Base-by-base conservation (phyloP, 2,329 filamentous ascomycete genomes). In the Botrytis paeoniae region DNA sequence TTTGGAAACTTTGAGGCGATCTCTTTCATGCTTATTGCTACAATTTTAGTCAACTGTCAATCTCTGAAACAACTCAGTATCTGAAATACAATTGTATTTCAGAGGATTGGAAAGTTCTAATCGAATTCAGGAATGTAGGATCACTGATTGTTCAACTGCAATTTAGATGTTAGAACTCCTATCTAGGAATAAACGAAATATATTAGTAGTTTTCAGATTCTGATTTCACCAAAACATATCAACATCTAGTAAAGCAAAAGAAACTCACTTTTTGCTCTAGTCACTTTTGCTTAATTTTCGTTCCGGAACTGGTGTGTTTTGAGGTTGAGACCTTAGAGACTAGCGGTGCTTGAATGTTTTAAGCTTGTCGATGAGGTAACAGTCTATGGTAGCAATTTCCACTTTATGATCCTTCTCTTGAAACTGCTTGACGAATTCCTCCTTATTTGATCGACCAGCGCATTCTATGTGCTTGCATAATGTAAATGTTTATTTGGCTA, bases 341-440 rank as follows among this genome's bases (percentile, higher is more conserved):
- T 29, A 29, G 51, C 25, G 6, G n/a, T 57, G n/a, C 14, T 29
- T 18, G 51, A 18, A 29, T 57, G 14, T 57, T 6, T 6, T 29
- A 29, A 29, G n/a, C n/a, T 9, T 29, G n/a, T 18, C n/a, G 8
- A 25, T 29, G n/a, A 9, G 51, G 14, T 29, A 8, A 25, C 12
- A 6, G 14, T 57, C 5, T 29, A 16, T 29, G n/a, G n/a, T 29
- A 57, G n/a, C 3, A 57, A 57, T 57, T 3, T 29, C 6, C 5
- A 57, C 12, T 29, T 9, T 29, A 8, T 57, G 51, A 9, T 29
- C 6, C 4, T 57, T n/a, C 14, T 18, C n/a, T 29, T 57, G 12
- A 29, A 57, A 1, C 6, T 57, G 7, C 0, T 9, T 9, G 2
- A 9, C 0, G 8, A 18, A 4, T 57, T 18, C 7, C 51, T 29